Percentiles rank a stretch among this genome's conserved stretches.
These are phyloP conservation scores for Leptographium flavum DNA, from an alignment of 2,329 filamentous ascomycete species.

Conservation along the genomic window DNA sequence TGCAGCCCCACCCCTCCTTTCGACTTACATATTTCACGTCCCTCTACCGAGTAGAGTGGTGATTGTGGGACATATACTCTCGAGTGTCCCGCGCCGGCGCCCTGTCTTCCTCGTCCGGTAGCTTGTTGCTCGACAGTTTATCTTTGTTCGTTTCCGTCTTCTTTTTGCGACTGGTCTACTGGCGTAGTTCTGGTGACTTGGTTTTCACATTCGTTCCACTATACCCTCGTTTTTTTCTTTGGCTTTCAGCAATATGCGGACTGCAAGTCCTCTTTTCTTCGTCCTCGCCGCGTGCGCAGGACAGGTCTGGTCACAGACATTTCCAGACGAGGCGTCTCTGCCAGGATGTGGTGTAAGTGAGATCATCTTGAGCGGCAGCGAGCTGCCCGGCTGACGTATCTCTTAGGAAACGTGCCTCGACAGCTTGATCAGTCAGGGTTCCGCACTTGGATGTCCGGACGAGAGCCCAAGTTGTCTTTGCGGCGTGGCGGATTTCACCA, in stretches of 20 bases:
- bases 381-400: background rate
- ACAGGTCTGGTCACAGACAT: slow-evolving; percentile 4
- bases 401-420: slow-evolving; percentile 12
- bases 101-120: background rate
- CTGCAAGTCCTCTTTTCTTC: slow-evolving; percentile 1
- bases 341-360: slow-evolving; percentile 11
- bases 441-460: slow-evolving; percentile 7
- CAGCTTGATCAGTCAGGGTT: slow-evolving; percentile 4
- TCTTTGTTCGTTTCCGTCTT: background rate
- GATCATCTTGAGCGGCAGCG: background rate
- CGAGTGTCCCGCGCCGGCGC: background rate
- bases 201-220: background rate
- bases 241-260: slow-evolving; percentile 5
- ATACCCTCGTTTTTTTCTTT: no score
- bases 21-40: background rate
- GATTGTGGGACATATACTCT: background rate
- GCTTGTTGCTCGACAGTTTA: background rate
- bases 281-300: slow-evolving; percentile 2
- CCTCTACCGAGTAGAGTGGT: background rate
- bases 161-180: background rate
- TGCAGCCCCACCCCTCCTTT: slow-evolving; percentile 2
- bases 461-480: slow-evolving; percentile 11
- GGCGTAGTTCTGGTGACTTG: background rate
- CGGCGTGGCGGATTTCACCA: slow-evolving; percentile 7
- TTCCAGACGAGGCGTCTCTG: slow-evolving; percentile 6